These are phyloP conservation scores for Fagus sylvatica DNA, from an alignment of 306 rosid species.

Conservation along the genomic window DNA sequence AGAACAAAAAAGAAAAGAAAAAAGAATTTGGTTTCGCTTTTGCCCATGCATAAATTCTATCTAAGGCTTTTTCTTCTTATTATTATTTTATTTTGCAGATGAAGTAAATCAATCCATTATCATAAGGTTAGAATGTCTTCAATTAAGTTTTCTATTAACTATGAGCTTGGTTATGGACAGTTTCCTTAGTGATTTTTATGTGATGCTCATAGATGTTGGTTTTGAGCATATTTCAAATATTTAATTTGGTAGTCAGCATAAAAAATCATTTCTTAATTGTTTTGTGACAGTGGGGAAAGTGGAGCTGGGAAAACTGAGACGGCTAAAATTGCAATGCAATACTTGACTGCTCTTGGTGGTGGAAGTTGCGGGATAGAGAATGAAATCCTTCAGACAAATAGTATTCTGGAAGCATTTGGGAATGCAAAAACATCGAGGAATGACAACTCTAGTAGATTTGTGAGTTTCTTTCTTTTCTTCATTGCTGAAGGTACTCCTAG, in stretches of 20 bases:
- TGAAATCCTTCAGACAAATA: conserved; percentile 66
- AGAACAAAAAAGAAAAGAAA: no score
- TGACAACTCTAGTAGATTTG: conserved; percentile 89
- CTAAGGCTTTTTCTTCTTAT: conserved; percentile 34
- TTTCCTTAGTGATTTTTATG: background rate
- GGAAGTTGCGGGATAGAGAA: conserved; percentile 61
- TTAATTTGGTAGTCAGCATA: background rate
- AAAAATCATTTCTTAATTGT: conserved; percentile 5
- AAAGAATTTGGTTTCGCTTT: background rate
- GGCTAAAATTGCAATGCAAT: conserved; percentile 82
- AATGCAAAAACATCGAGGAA: conserved; percentile 87
- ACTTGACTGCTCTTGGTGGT: conserved; percentile 78
- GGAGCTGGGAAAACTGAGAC: conserved; percentile 96
- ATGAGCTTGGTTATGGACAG: conserved; percentile 20
- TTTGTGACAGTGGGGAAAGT: conserved; percentile 82
- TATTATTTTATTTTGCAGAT: conserved; percentile 52
- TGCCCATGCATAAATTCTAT: conserved; percentile 22
- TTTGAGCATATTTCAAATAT: background rate
- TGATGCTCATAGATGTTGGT: background rate
- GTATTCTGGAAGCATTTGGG: conserved; percentile 85
- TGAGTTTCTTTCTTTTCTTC: conserved; percentile 49
- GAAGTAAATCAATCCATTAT: conserved; percentile 85
- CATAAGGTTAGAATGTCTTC: conserved; percentile 64
- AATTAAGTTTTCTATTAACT: conserved; percentile 5
- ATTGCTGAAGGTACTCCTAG: conserved; percentile 9